Percentiles rank a stretch among this genome's conserved stretches.
These are phyloP conservation scores for Colletotrichum sp. DNA, from an alignment of 2,329 filamentous ascomycete species.

Conservation along the genomic window DNA sequence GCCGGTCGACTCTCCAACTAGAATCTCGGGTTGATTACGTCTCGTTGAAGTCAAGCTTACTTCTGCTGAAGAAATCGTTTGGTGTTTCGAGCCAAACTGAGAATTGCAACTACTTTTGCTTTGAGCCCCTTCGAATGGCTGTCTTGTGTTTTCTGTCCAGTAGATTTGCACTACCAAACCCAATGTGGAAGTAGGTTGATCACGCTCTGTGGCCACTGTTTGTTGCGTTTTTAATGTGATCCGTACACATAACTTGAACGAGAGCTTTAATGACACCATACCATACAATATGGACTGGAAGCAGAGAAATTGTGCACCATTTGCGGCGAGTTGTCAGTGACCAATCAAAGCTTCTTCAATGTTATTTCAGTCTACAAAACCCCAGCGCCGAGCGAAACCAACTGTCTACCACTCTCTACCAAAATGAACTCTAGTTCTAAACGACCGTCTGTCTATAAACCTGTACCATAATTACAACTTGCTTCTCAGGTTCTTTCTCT, in stretches of 20 bases:
- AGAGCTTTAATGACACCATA: not conserved
- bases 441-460: not conserved
- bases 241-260: not conserved
- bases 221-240: not conserved
- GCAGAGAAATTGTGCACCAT: not conserved
- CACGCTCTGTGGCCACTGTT: not conserved
- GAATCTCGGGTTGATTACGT: not conserved
- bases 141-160: not conserved
- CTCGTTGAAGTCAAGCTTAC: not conserved
- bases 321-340: not conserved
- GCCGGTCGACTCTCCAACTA: not conserved
- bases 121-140: not conserved
- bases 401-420: not conserved
- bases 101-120: not conserved
- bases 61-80: not conserved
- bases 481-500: conserved; percentile 44
- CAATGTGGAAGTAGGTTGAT: not conserved
- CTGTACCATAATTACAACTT: conserved; percentile 46
- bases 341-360: not conserved
- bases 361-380: not conserved
- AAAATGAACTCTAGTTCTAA: not conserved
- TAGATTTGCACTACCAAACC: not conserved
- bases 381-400: not conserved
- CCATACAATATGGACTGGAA: not conserved
- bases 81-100: not conserved